These are phyloP conservation scores for Rhododendron kiyosumense DNA, from an alignment of 148 eudicot genomes.

Conservation along the genomic window DNA sequence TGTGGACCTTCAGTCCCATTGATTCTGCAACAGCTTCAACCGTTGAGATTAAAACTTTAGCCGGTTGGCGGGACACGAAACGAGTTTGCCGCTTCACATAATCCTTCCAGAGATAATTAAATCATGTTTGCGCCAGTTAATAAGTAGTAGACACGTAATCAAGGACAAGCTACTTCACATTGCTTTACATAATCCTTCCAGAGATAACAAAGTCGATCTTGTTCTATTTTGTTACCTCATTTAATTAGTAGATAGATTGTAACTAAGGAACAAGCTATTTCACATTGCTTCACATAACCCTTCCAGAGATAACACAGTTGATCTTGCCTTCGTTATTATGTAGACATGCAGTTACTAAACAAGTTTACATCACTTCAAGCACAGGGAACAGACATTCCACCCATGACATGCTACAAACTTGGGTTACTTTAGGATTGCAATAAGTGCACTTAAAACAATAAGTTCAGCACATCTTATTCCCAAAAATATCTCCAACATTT, in stretches of 20 bases:
- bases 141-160: not conserved
- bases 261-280: not conserved
- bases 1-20: conserved; percentile 82
- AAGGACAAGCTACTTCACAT: not conserved
- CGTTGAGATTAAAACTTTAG: conserved; percentile 59
- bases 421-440: not conserved
- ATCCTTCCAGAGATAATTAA: conserved; percentile 41
- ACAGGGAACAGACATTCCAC: not conserved
- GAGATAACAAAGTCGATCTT: not conserved
- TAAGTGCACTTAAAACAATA: not conserved
- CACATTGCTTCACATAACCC: not conserved
- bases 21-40: conserved; percentile 70
- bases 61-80: conserved; percentile 84
- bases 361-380: not conserved
- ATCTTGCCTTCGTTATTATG: not conserved
- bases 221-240: not conserved
- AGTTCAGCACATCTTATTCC: not conserved
- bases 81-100: conserved; percentile 91
- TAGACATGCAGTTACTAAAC: not conserved
- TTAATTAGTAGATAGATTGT: not conserved
- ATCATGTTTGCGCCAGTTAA: not conserved
- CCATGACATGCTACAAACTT: not conserved
- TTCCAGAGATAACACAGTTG: not conserved
- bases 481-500: not conserved
- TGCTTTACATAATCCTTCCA: not conserved